A percentile compares a stretch with the other conserved stretches of the same genome.
These are phyloP conservation scores for Lycium barbarum DNA, from an alignment of 257 asterid genomes.

Conservation along the genomic window DNA sequence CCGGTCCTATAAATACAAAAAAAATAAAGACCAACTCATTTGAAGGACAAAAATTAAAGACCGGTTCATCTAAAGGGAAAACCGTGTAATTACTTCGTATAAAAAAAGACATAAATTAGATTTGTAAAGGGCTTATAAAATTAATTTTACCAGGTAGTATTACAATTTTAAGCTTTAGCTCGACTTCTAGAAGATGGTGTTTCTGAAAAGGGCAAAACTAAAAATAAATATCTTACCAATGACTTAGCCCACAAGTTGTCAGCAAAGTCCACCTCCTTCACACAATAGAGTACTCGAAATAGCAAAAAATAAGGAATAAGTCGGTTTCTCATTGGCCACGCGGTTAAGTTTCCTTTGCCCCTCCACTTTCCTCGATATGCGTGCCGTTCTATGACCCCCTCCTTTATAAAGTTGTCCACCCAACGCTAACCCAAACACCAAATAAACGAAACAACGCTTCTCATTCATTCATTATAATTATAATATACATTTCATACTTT, in stretches of 20 bases:
- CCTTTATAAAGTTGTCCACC: not conserved
- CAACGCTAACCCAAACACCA: not conserved
- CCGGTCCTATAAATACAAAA: too few relatives aligned
- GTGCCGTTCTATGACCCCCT: not conserved
- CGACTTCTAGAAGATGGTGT: not conserved
- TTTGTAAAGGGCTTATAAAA: too few relatives aligned
- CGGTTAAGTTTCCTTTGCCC: conserved; percentile 1
- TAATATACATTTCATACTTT: not conserved
- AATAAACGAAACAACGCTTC: not conserved
- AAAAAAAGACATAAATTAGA: too few relatives aligned
- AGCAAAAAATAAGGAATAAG: not conserved
- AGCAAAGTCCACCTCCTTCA: not conserved
- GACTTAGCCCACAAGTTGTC: not conserved
- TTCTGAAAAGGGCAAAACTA: not conserved
- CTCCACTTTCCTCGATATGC: conserved; percentile 3
- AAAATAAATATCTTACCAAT: not conserved
- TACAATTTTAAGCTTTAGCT: not conserved
- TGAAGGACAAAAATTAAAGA: too few relatives aligned
- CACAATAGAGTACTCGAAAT: not conserved
- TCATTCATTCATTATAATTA: not conserved
- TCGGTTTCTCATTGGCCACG: conserved; percentile 26
- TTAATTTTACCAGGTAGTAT: too few relatives aligned
- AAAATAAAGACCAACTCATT: too few relatives aligned
- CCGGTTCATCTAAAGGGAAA: too few relatives aligned
- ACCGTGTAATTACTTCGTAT: too few relatives aligned